Conservation (phyloP, 306 rosid species). For the Lathyrus tuberosus region DNA sequence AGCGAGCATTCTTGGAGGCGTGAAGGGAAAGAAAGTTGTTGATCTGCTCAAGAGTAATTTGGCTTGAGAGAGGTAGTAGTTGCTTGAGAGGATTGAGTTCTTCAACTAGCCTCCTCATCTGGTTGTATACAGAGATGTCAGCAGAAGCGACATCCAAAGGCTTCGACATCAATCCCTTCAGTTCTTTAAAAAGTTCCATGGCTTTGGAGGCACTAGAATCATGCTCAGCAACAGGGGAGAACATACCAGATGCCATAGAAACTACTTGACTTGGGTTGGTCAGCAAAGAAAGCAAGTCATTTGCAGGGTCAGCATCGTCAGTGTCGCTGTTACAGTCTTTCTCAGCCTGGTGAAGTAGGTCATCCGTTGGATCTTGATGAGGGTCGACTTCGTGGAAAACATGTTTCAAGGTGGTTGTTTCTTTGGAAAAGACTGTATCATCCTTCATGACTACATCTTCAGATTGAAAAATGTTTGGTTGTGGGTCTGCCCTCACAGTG, state of each 20-base stretch:
- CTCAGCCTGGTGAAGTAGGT: neutral
- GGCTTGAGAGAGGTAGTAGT: neutral
- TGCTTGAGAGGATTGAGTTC: neutral
- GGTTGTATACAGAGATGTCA: neutral
- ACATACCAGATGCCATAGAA: neutral
- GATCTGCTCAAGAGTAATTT: conserved; percentile 1
- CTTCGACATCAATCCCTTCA: neutral
- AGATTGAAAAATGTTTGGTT: neutral
- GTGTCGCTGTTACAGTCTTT: neutral
- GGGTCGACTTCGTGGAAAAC: neutral
- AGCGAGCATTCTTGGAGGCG: neutral
- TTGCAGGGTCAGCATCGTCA: neutral
- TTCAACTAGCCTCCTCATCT: neutral
- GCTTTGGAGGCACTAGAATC: neutral
- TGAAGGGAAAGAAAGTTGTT: neutral
- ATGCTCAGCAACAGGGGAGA: neutral
- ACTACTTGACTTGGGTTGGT: neutral
- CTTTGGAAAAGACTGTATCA: neutral
- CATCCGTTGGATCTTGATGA: neutral
- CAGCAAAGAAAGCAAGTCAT: conserved; percentile 4
- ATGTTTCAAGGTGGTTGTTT: neutral
- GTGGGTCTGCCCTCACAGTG: neutral
- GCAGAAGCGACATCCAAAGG: neutral
- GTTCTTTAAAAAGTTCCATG: neutral
- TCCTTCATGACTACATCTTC: conserved; percentile 11